Percentiles rank a stretch among this genome's conserved stretches.
Conservation (phyloP, 208 protist species). For the Acanthamoeba lugdunensis region DNA sequence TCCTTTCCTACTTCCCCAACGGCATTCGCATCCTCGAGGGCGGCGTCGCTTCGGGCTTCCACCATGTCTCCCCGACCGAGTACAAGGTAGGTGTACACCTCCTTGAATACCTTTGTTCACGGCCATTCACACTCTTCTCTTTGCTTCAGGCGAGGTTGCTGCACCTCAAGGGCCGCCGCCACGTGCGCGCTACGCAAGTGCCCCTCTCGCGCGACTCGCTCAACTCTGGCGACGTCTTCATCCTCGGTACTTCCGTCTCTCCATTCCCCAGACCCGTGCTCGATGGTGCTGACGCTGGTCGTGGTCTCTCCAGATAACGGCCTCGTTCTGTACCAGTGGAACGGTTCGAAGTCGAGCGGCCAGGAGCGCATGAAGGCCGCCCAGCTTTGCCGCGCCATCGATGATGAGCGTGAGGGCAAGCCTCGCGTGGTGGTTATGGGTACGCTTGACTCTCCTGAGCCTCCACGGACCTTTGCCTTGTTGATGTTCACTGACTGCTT, state of each 20-base stretch:
- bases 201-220: conserved; percentile 17
- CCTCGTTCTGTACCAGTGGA: conserved; percentile 81
- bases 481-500: not conserved
- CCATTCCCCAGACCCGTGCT: not conserved
- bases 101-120: not conserved
- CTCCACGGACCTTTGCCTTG: not conserved
- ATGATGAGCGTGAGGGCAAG: conserved; percentile 74
- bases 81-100: conserved; percentile 64
- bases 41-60: conserved; percentile 87
- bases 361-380: conserved; percentile 81
- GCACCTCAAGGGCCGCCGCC: conserved; percentile 78
- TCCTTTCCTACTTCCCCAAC: conserved; percentile 75
- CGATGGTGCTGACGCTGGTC: too few relatives aligned
- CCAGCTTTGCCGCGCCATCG: conserved; percentile 73
- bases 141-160: conserved; percentile 79
- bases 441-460: not conserved
- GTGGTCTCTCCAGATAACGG: conserved; percentile 81
- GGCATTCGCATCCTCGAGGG: conserved; percentile 81
- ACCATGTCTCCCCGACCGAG: conserved; percentile 80
- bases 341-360: conserved; percentile 76
- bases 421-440: conserved; percentile 37
- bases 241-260: not conserved
- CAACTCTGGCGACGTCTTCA: conserved; percentile 70
- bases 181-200: conserved; percentile 28
- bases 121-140: not conserved